These are phyloP conservation scores for Tuber umbilicatum DNA, from an alignment of 495 filamentous ascomycete genomes.

Conservation along the genomic window DNA sequence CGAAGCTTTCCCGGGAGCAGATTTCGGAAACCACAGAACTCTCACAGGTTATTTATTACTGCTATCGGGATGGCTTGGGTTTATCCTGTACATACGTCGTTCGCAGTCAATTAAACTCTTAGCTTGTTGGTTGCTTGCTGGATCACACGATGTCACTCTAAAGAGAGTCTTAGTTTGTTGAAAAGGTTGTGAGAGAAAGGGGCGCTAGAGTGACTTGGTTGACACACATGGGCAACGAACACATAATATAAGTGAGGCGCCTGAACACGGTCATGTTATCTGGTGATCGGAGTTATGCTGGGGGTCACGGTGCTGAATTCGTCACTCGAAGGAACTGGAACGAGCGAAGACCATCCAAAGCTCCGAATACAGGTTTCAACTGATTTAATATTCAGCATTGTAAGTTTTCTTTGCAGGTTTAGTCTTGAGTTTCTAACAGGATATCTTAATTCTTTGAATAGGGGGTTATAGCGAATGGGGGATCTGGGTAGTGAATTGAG, in stretches of 20 bases:
- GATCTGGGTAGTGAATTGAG: background rate
- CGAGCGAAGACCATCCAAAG: background rate
- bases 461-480: background rate
- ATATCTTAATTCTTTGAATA: background rate
- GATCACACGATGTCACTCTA: background rate
- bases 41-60: background rate
- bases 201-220: background rate
- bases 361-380: background rate
- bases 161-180: background rate
- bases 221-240: background rate
- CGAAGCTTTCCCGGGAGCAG: background rate
- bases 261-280: background rate
- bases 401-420: background rate
- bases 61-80: background rate
- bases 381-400: background rate
- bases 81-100: background rate
- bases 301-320: background rate
- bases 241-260: background rate
- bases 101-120: background rate
- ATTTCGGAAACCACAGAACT: background rate
- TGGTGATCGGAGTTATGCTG: background rate
- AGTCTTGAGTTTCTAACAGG: background rate
- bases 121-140: background rate
- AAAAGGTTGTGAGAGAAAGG: background rate
- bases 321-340: background rate